A percentile compares a stretch with the other conserved stretches of the same genome.
These are phyloP conservation scores for Aureobasidium vineae DNA, from an alignment of 2,329 filamentous ascomycete genomes.

Conservation along the genomic window DNA sequence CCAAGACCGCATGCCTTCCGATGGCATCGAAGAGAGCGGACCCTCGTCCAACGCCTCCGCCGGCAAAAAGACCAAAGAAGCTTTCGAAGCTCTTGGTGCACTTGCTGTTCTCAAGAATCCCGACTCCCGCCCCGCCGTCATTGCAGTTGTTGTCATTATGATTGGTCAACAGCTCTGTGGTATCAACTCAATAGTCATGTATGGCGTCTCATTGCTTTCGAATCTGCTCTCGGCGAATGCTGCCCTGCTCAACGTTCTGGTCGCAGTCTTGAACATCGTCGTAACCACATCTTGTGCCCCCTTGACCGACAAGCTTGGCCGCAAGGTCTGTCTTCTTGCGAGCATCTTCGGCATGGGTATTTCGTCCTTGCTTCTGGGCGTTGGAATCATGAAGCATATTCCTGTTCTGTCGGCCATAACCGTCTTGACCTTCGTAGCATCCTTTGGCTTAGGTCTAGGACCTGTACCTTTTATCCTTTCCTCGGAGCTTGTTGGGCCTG, in stretches of 20 bases:
- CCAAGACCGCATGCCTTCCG: conserved; percentile 33
- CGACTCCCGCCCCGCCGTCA: conserved; percentile 73
- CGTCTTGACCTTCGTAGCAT: conserved; percentile 80
- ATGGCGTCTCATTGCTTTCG: conserved; percentile 85
- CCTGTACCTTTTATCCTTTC: conserved; percentile 94
- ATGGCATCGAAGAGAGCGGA: conserved; percentile 21
- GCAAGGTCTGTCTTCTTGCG: conserved; percentile 78
- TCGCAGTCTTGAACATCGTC: conserved; percentile 81
- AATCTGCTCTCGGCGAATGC: conserved; percentile 78
- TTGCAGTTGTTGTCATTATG: conserved; percentile 92
- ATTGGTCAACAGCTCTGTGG: conserved; percentile 84
- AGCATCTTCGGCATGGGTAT: conserved; percentile 83
- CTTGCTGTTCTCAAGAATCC: conserved; percentile 63
- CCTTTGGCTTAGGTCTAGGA: conserved; percentile 86
- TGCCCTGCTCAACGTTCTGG: conserved; percentile 78
- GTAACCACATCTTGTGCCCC: conserved; percentile 80
- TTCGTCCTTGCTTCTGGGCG: conserved; percentile 71
- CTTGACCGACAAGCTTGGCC: conserved; percentile 80
- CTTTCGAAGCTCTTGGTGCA: conserved; percentile 42
- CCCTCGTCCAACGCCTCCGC: conserved; percentile 33
- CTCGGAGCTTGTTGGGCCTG: conserved; percentile 83
- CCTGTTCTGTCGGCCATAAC: conserved; percentile 76
- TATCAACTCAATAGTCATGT: conserved; percentile 98
- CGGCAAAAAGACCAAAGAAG: conserved; percentile 33
- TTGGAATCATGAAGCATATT: conserved; percentile 72